Conservation (phyloP, 352 stramenopile species). For the Phytophthora capsici region DNA sequence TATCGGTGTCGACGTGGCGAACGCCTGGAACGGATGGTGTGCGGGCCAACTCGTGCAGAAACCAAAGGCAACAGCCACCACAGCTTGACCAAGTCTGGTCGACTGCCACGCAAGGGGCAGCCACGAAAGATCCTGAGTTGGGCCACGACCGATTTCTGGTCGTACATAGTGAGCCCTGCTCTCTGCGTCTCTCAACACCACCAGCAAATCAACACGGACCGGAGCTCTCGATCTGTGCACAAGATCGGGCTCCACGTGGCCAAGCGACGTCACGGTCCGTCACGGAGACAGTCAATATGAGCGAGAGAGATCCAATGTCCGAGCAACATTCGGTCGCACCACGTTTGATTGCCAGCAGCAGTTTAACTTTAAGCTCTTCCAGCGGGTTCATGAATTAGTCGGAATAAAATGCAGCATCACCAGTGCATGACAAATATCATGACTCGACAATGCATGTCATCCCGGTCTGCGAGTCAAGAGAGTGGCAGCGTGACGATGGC, state of each 20-base stretch:
- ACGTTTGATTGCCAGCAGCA: not conserved
- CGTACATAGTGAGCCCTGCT: constrained; percentile 6
- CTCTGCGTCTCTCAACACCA: constrained; percentile 24
- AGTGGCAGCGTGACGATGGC: constrained; percentile 6
- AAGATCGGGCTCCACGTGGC: constrained; percentile 5
- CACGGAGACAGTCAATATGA: constrained; percentile 22
- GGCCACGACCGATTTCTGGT: constrained; percentile 25
- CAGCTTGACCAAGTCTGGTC: too few species aligned
- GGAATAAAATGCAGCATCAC: too few species aligned
- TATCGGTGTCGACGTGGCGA: constrained; percentile 36
- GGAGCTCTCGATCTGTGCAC: constrained; percentile 11
- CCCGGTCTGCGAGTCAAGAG: constrained; percentile 15
- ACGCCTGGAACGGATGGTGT: constrained; percentile 29
- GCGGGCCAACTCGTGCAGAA: constrained; percentile 10
- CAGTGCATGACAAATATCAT: not conserved
- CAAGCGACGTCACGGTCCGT: constrained; percentile 18
- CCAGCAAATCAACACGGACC: constrained; percentile 24
- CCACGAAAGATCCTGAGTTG: constrained; percentile 15
- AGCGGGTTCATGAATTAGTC: too few species aligned
- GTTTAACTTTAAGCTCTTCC: too few species aligned
- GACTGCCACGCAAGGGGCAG: too few species aligned
- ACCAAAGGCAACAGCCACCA: not conserved
- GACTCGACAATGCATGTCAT: constrained; percentile 19
- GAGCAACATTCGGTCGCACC: not conserved
- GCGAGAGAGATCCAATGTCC: constrained; percentile 19